Evolutionary conservation across 495 filamentous ascomycete genomes (phyloP).

Genomic region (Margaritispora aquatica): DNA sequence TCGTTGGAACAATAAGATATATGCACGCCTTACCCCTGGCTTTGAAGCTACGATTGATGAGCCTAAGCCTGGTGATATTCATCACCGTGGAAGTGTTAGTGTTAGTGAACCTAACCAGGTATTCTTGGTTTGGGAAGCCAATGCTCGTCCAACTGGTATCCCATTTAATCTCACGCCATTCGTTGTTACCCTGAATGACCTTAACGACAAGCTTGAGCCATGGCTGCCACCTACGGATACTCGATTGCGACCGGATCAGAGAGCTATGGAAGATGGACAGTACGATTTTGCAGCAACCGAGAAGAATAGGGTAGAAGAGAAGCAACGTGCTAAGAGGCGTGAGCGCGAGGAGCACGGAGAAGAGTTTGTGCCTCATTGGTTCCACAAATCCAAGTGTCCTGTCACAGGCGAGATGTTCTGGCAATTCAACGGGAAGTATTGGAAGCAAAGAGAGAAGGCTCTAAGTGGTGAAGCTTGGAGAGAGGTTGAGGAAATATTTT

Average conservation of each 20-base stretch:
- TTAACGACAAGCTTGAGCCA: conserved; percentile 66
- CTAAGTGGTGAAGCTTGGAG: conserved; percentile 39
- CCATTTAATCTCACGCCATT: conserved; percentile 98
- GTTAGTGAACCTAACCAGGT: conserved; percentile 57
- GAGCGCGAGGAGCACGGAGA: conserved; percentile 70
- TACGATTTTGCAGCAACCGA: conserved; percentile 89
- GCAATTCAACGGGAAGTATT: conserved; percentile 84
- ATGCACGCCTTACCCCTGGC: conserved; percentile 86
- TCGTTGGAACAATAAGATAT: conserved; percentile 96
- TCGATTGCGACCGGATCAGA: conserved; percentile 82
- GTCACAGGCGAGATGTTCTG: conserved; percentile 88
- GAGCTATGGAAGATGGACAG: conserved; percentile 97
- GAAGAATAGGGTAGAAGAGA: conserved; percentile 95
- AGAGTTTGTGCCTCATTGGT: conserved; percentile 83
- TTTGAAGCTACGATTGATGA: conserved; percentile 70
- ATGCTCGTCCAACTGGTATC: conserved; percentile 72
- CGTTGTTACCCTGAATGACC: conserved; percentile 84
- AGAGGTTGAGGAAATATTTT: conserved; percentile 43
- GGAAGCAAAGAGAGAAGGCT: conserved; percentile 54
- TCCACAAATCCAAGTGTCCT: conserved; percentile 60
- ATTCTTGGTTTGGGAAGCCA: conserved; percentile 87
- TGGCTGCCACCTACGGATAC: conserved; percentile 89
- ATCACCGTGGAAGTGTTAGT: conserved; percentile 36
- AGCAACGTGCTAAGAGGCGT: conserved; percentile 71
- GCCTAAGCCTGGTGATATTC: conserved; percentile 28